phyloP scores from a whole-genome alignment of 2,329 filamentous ascomycete genomes.

The Ilyonectria destructans region DNA sequence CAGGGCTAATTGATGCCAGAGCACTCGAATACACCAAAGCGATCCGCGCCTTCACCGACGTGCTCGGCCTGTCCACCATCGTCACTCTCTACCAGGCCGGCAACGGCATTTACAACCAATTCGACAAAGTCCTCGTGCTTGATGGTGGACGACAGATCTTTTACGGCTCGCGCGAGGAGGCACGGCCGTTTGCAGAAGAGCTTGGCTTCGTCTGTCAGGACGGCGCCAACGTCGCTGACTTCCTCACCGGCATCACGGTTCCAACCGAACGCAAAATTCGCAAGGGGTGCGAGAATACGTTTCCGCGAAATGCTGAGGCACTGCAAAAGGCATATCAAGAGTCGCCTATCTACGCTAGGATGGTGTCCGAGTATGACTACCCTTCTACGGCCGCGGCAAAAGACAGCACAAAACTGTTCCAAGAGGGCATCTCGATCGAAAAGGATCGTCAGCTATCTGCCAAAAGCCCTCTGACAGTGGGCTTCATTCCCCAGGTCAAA shows the following conservation, averaged over 20 bases:
- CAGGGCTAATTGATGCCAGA: not conserved
- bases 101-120: conserved; percentile 78
- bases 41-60: conserved; percentile 75
- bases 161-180: conserved; percentile 73
- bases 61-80: conserved; percentile 72
- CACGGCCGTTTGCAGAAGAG: conserved; percentile 75
- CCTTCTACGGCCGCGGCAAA: conserved; percentile 65
- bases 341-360: conserved; percentile 64
- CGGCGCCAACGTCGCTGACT: conserved; percentile 77
- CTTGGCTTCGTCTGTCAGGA: conserved; percentile 75
- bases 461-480: conserved; percentile 70
- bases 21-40: conserved; percentile 74
- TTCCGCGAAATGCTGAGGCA: conserved; percentile 61
- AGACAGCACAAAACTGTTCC: conserved; percentile 68
- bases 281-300: conserved; percentile 55
- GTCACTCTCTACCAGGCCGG: conserved; percentile 80
- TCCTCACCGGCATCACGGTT: conserved; percentile 76
- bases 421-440: conserved; percentile 66
- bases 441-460: conserved; percentile 69
- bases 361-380: conserved; percentile 72
- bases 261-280: conserved; percentile 78
- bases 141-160: conserved; percentile 77
- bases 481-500: conserved; percentile 69
- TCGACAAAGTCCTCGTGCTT: conserved; percentile 79
- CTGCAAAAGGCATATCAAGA: conserved; percentile 67